Conservation (phyloP, 768 basidiomycete genomes). For the Mycena amicta region DNA sequence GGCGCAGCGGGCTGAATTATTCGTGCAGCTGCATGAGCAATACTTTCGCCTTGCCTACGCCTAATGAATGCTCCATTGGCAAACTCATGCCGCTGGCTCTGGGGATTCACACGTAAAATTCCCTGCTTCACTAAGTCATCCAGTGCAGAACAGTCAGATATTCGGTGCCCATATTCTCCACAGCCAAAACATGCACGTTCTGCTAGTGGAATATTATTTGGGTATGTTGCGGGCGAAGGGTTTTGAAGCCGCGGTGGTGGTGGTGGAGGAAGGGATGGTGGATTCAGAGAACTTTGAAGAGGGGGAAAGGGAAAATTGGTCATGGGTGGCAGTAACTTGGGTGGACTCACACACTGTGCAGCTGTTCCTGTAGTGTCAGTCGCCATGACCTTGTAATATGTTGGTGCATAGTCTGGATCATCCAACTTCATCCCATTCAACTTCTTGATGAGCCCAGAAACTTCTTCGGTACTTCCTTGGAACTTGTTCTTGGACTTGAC, state of each 20-base stretch:
- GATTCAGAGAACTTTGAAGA: background rate
- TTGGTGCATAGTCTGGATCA: slow-evolving; percentile 14
- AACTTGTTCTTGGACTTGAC: slow-evolving; percentile 2
- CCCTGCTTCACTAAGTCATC: background rate
- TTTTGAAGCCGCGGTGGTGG: background rate
- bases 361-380: background rate
- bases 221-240: background rate
- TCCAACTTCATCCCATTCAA: slow-evolving; percentile 2
- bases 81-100: background rate
- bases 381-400: slow-evolving; percentile 12
- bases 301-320: background rate
- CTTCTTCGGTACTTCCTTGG: background rate
- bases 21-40: background rate
- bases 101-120: background rate
- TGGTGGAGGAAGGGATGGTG: background rate
- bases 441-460: background rate
- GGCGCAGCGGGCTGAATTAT: background rate
- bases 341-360: background rate
- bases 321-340: background rate
- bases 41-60: background rate
- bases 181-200: background rate
- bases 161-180: background rate
- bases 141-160: background rate
- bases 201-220: background rate
- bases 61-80: background rate